Evolutionary conservation across 441 rosid species (phyloP), one percentile per base, ranked within the genome.

Genomic region (Gossypium gossypioides): DNA sequence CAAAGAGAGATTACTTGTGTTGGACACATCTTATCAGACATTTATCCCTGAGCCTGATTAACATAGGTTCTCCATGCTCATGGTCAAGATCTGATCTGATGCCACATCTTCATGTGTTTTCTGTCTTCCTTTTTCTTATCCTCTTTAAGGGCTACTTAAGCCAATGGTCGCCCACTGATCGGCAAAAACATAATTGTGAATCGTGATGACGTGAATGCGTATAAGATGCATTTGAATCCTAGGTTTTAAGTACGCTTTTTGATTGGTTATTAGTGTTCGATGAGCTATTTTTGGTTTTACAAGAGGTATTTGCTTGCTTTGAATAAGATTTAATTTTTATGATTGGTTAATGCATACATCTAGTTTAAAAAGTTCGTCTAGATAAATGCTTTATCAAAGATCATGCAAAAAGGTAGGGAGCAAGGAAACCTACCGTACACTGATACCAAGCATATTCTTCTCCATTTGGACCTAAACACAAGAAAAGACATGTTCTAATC

Each of bases 371-470:
- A 42, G 52, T 6, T 13, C 29, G n/a, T 18, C 42, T 40, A 25
- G 48, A 59, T 58, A 57, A 34, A 57, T 13, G 46, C 54, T 24
- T 65, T 18, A 42, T 57, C 25, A 24, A 71, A 9, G 57, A 57
- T 3, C 37, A 56, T 27, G 72, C 63, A 63, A 46, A 40, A 27
- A 52, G 25, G 56, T 5, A 72, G 46, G 25, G 3, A 71, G 66
- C 24, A 72, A 65, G 68, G 9, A 66, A 74, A 73, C 87, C 72
- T 88, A 95, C 99, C 79, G 95, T 95, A 80, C 99, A 95, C 86
- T 95, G 97, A 78, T 92, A 95, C 99, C 98, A 95, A 5, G 97
- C 99, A 80, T 86, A 91, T 76, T 89, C 90, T 86, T 95, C 97
- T 77, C 93, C 98, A 68, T 78, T 86, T 42, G 96, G 97, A 69